Evolutionary conservation across 1,139 yeast species (phyloP).

Genomic region (Saccharomyces hybrid): DNA sequence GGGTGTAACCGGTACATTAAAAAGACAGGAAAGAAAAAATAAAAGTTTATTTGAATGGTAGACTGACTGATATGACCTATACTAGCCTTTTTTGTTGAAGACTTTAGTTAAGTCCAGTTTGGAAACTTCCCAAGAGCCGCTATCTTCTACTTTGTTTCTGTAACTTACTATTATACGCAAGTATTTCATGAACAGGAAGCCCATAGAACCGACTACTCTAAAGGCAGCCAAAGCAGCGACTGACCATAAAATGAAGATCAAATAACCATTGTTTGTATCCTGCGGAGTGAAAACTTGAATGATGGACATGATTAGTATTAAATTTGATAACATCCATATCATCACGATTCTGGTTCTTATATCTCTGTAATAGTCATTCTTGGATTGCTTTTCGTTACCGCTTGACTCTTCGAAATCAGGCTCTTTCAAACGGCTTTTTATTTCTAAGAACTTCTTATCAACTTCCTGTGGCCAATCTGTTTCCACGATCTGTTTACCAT

Average conservation of each 20-base stretch:
- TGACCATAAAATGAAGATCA: constrained; percentile 82
- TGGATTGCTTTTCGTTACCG: constrained; percentile 38
- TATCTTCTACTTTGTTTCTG: constrained; percentile 34
- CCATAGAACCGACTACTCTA: constrained; percentile 71
- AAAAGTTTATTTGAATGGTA: too few species aligned
- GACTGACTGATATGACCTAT: neutral
- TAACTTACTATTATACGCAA: constrained; percentile 35
- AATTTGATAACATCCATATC: constrained; percentile 77
- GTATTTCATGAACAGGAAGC: constrained; percentile 49
- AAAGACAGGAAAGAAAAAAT: neutral
- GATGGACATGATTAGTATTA: constrained; percentile 76
- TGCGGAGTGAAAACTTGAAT: constrained; percentile 71
- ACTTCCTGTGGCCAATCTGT: constrained; percentile 88
- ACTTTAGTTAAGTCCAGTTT: constrained; percentile 8
- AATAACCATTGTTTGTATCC: constrained; percentile 60
- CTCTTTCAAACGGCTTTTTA: constrained; percentile 71
- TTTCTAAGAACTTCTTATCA: constrained; percentile 49
- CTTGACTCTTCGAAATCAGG: constrained; percentile 38
- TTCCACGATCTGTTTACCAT: constrained; percentile 57
- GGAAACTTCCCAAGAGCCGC: constrained; percentile 20
- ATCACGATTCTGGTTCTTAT: constrained; percentile 92
- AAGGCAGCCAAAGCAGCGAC: constrained; percentile 76
- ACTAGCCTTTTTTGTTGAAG: constrained; percentile 10
- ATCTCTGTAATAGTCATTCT: constrained; percentile 89
- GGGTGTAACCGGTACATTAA: neutral